A percentile compares a stretch with the other conserved stretches of the same genome.
Evolutionary conservation across 2,329 filamentous ascomycete genomes (phyloP).

Genomic region (Ophiocordyceps camponoti-saundersi): DNA sequence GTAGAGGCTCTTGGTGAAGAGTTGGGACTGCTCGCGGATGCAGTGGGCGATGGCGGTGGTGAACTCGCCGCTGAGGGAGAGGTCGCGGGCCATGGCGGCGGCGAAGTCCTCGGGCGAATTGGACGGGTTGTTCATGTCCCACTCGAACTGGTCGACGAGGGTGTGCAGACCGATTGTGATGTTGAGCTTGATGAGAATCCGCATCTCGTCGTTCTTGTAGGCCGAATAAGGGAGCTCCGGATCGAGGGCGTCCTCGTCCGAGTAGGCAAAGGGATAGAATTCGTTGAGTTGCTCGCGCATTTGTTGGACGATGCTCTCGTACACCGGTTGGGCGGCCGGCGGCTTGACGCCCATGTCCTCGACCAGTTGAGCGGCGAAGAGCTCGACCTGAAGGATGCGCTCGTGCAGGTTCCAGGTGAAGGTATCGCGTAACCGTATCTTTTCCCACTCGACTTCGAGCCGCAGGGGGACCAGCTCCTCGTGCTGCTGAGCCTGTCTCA

Average conservation of each 20-base stretch:
- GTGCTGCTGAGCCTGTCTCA: conserved; percentile 71
- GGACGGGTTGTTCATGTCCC: conserved; percentile 90
- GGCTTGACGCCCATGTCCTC: conserved; percentile 77
- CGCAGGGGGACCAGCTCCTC: conserved; percentile 87
- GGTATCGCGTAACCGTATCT: conserved; percentile 87
- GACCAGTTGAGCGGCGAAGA: conserved; percentile 78
- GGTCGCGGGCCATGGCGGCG: conserved; percentile 69
- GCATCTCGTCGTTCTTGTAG: conserved; percentile 99
- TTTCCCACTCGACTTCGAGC: conserved; percentile 88
- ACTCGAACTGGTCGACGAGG: conserved; percentile 92
- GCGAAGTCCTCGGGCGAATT: conserved; percentile 96
- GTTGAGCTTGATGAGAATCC: conserved; percentile 86
- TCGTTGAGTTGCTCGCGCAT: conserved; percentile 84
- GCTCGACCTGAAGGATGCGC: conserved; percentile 57
- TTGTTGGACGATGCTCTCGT: conserved; percentile 44
- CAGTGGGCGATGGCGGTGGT: conserved; percentile 95
- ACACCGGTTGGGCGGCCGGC: conserved; percentile 47
- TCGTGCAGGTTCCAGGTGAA: conserved; percentile 99
- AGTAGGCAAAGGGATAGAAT: conserved; percentile 81
- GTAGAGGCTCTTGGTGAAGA: conserved; percentile 88
- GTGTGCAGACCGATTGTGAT: conserved; percentile 94
- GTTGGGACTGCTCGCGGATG: conserved; percentile 86
- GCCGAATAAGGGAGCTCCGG: conserved; percentile 79
- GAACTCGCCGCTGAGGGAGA: conserved; percentile 88
- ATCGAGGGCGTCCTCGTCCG: conserved; percentile 80